Conservation (phyloP, 768 basidiomycete genomes). For the Boletus insuetus region DNA sequence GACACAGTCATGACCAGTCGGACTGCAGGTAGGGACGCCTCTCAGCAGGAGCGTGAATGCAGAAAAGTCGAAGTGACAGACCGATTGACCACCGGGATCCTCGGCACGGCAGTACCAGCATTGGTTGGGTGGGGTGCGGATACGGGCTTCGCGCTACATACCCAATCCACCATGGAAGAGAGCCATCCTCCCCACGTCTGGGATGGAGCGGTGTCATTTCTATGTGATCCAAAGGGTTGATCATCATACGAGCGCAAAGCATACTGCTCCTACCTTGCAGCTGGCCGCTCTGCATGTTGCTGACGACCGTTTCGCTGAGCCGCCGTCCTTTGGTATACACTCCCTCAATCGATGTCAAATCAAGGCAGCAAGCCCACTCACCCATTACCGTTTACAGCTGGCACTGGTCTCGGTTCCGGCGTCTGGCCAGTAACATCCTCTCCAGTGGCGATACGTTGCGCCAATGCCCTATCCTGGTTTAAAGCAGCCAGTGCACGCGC, state of each 20-base stretch:
- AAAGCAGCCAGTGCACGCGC: constrained; percentile 13
- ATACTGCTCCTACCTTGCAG: constrained; percentile 9
- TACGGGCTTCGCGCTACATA: background rate
- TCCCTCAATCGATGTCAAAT: background rate
- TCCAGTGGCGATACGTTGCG: constrained; percentile 14
- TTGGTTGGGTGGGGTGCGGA: background rate
- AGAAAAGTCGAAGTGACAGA: background rate
- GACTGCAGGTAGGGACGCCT: background rate
- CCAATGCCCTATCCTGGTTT: constrained; percentile 23
- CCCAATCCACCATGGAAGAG: constrained; percentile 6
- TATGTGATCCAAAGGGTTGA: background rate
- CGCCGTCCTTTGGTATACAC: constrained; percentile 2
- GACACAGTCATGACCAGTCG: constrained; percentile 33
- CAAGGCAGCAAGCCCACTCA: background rate
- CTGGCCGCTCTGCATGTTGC: background rate
- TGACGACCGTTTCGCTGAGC: background rate
- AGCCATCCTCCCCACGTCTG: constrained; percentile 24
- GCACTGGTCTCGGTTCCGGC: too few relatives aligned
- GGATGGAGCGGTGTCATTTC: background rate
- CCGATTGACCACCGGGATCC: constrained; percentile 9
- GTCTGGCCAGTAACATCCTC: background rate
- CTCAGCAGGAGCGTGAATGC: background rate
- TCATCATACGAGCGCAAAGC: background rate
- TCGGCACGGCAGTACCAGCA: background rate
- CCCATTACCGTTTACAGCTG: background rate